Base-by-base conservation (phyloP, 2,329 filamentous ascomycete species). In the Mariannaea elegans region DNA sequence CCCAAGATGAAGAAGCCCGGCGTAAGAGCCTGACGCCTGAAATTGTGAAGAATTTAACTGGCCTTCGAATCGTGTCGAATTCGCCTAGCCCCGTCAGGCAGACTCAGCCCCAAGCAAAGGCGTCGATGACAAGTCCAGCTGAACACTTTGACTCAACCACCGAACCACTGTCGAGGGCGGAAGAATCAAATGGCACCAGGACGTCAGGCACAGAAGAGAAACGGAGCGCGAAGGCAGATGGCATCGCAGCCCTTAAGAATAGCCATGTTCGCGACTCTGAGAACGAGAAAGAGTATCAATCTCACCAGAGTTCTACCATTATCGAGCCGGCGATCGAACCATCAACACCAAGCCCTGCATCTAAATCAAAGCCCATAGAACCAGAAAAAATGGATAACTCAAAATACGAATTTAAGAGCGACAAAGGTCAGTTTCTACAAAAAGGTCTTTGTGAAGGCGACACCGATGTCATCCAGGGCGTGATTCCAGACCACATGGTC, bases 401-500 rank as follows among this genome's bases (percentile, higher is more conserved):
- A 34, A 59, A 62, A 32, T 44, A 31, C 14, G 38, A 62, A 18
- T 3, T 44, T 23, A 50, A 56, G 21, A 24, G 3, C 9, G 46
- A 64, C 24, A 62, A 65, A 21, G 34, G 29, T 18, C 46, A 50
- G 4, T 23, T 62, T n/a, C 66, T 72, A 32, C 77, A 81, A 9
- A 85, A 86, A 61, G 75, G 75, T 7, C 84, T 97, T 49, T 93
- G 91, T 44, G 91, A 94, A 73, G 91, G 93, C 7, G 93, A 97
- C 72, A 96, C 92, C 0, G 84, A 83, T 39, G 84, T 98, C 38
- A 81, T 93, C 34, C 81, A 88, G 62, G 80, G 93, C 63, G 77
- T 97, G 29, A 82, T 97, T 2, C 82, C 91, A 2, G 71, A 76
- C 1, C 71, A 79, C 7, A 70, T 90, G 1, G 81, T 82, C 4